phyloP scores from a whole-genome alignment of 345 rosid genomes.

The Noccaea bulbosa region DNA sequence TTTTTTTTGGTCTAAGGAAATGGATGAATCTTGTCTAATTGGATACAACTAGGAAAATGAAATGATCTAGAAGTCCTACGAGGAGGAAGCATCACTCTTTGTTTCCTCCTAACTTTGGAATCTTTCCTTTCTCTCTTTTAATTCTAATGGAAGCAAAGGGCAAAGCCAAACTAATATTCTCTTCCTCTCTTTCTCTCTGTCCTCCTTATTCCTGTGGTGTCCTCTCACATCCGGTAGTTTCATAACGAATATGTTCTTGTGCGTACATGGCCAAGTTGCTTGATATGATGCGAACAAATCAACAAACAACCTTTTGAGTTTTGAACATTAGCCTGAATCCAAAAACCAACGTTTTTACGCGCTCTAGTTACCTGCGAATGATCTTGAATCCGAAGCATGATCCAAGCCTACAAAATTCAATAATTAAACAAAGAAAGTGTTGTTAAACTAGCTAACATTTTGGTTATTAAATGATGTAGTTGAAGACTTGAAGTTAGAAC shows the following conservation, averaged over 20 bases:
- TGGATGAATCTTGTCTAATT: not conserved
- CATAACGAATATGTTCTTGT: conserved; percentile 40
- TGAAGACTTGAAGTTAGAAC: conserved; percentile 36
- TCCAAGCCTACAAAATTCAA: not conserved
- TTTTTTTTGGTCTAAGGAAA: not conserved
- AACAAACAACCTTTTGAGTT: conserved; percentile 16
- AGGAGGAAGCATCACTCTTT: conserved; percentile 25
- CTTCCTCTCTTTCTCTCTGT: not conserved
- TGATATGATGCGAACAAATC: conserved; percentile 14
- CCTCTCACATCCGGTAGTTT: conserved; percentile 39
- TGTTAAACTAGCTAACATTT: not conserved
- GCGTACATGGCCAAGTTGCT: conserved; percentile 24
- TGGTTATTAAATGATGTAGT: conserved; percentile 25
- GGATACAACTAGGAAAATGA: conserved; percentile 2
- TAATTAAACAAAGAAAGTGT: conserved; percentile 13
- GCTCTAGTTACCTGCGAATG: not conserved
- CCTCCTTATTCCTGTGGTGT: conserved; percentile 43
- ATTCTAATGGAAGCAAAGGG: conserved; percentile 26
- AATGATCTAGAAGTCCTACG: conserved; percentile 24
- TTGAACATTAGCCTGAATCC: conserved; percentile 15
- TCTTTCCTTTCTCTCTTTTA: conserved; percentile 30
- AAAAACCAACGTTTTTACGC: not conserved
- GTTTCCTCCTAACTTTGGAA: conserved; percentile 38
- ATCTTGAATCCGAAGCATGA: not conserved
- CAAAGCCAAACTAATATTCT: conserved; percentile 39